Evolutionary conservation across 2,329 filamentous ascomycete genomes (phyloP).

Genomic region (Tolypocladium inflatum): DNA sequence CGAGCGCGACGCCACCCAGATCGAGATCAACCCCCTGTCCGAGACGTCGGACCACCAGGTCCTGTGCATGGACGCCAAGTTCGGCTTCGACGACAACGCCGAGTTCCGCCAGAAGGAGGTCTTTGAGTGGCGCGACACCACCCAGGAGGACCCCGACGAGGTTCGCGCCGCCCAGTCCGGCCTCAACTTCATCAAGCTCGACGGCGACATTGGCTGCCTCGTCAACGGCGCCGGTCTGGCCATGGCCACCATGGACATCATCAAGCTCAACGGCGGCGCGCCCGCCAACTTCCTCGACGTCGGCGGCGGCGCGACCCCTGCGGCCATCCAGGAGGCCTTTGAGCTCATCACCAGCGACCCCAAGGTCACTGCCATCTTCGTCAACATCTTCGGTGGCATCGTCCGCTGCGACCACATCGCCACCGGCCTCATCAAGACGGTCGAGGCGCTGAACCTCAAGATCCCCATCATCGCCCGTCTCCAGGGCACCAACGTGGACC

Average conservation of each 20-base stretch:
- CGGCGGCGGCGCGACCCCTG: slow-evolving; percentile 91
- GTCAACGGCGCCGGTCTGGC: slow-evolving; percentile 98
- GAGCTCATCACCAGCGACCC: slow-evolving; percentile 97
- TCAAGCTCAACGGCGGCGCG: slow-evolving; percentile 95
- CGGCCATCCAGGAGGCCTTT: slow-evolving; percentile 95
- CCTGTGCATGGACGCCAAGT: slow-evolving; percentile 98
- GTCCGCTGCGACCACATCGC: slow-evolving; percentile 97
- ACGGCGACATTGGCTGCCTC: slow-evolving; percentile 97
- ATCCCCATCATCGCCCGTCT: slow-evolving; percentile 95
- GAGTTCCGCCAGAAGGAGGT: slow-evolving; percentile 97
- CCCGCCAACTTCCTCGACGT: slow-evolving; percentile 99
- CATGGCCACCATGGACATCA: slow-evolving; percentile 99
- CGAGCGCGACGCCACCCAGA: slow-evolving; percentile 97
- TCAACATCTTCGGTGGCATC: slow-evolving; percentile 99
- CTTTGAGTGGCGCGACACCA: slow-evolving; percentile 86
- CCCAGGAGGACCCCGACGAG: slow-evolving; percentile 95
- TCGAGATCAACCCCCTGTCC: slow-evolving; percentile 98
- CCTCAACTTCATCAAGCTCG: slow-evolving; percentile 99
- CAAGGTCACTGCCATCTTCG: slow-evolving; percentile 97
- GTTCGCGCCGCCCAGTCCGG: slow-evolving; percentile 91
- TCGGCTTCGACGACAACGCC: slow-evolving; percentile 97
- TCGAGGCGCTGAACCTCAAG: slow-evolving; percentile 88
- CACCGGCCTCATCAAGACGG: slow-evolving; percentile 89
- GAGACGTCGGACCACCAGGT: slow-evolving; percentile 98
- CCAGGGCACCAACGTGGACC: slow-evolving; percentile 97